phyloP scores from a whole-genome alignment of 225 moss, liverwort and hornwort species.

The Marchantia paleacea region DNA sequence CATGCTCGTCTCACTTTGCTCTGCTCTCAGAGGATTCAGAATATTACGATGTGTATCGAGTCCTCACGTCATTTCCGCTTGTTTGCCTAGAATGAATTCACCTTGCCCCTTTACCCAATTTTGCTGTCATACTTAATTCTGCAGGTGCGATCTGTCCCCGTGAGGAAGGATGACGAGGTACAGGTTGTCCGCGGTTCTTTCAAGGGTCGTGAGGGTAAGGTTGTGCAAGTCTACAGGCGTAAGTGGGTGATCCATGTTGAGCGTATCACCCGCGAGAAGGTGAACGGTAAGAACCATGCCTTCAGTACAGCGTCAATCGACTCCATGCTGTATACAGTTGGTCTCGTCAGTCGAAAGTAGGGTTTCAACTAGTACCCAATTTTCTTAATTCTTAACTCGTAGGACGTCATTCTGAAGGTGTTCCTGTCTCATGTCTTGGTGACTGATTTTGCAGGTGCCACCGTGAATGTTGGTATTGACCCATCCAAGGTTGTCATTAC shows the following conservation, averaged over 20 bases:
- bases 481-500: slow-evolving; percentile 89
- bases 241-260: slow-evolving; percentile 89
- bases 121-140: too few species aligned
- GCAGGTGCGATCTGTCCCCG: slow-evolving; percentile 63
- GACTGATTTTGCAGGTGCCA: slow-evolving; percentile 48
- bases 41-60: too few species aligned
- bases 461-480: slow-evolving; percentile 86
- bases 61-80: too few species aligned
- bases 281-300: slow-evolving; percentile 48
- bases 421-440: neutral
- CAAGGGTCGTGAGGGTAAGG: slow-evolving; percentile 78
- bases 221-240: slow-evolving; percentile 69
- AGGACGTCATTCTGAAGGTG: neutral
- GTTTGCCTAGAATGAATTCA: too few species aligned
- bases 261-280: slow-evolving; percentile 80
- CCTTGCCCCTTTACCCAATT: too few species aligned
- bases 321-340: neutral
- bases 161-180: slow-evolving; percentile 69
- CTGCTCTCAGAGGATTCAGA: too few species aligned
- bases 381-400: too few species aligned
- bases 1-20: neutral
- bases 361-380: neutral
- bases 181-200: slow-evolving; percentile 62
- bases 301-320: neutral
- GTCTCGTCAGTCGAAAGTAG: neutral